Evolutionary conservation across 2,329 filamentous ascomycete species (phyloP), one percentile per base, ranked within the genome.

Genomic region (Trichoderma brevicompactum): DNA sequence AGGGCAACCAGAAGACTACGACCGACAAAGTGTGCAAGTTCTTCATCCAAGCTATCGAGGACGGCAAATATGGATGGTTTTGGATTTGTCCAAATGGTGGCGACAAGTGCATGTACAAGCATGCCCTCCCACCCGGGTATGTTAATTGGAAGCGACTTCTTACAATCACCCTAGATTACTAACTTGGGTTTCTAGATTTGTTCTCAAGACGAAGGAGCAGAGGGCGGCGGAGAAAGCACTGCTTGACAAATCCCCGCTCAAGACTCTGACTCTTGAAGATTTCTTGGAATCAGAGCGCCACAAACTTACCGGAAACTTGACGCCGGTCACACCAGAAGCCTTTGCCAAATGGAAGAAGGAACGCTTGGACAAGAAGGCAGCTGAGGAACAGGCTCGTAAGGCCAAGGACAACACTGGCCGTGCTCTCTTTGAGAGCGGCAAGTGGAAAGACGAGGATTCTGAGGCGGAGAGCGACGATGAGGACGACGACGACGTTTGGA

Each of bases 21-120:
- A 99, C 95, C 53, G 95, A 99, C 76, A 99, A 98, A 81, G 95
- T 99, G 70, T 99, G 95, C 92, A 99, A 98, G 80, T 97, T 82
- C 83, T 99, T 99, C 77, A 95, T 98, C 76, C 89, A 94, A 71
- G 95, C 95, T 32, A 95, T 99, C 68, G 95, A 99, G 80, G 95
- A 99, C 75, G 92, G 93, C 73, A 99, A 98, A 80, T 99, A 99
- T 74, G 95, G 95, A 68, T 99, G 95, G 95, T 98, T 99, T 81
- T 99, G 95, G 95, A 85, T 88, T 66, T 99, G 95, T 85, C 95
- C 95, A 53, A 98, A 98, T 74, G 94, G 93, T 70, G 94, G 92
- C 69, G 91, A 99, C 76, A 92, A 97, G 79, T 99, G 95, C 90
- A 98, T 95, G 90, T 99, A 99, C 77, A 94, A 91, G 80, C 95